These are phyloP conservation scores for Allium fistulosum DNA, from an alignment of 106 monocot species.

Conservation along the genomic window DNA sequence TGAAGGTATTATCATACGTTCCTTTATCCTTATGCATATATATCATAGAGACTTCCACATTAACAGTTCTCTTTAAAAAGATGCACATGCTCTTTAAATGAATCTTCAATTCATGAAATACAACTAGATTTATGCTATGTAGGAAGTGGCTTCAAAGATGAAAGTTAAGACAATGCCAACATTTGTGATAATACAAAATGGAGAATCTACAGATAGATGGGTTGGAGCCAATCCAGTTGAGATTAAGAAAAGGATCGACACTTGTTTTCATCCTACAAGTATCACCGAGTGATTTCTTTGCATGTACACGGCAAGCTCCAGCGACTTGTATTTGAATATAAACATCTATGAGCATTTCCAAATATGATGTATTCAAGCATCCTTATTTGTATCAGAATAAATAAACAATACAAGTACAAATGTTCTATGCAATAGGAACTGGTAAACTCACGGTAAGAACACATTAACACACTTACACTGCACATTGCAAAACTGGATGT, in stretches of 20 bases:
- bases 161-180: conserved; percentile 92
- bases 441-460: too few relatives aligned
- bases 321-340: too few relatives aligned
- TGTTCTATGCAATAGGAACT: too few relatives aligned
- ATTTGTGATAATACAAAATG: conserved; percentile 62
- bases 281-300: neutral
- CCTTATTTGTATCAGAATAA: too few relatives aligned
- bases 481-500: too few relatives aligned
- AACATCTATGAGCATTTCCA: too few relatives aligned
- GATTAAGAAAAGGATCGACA: conserved; percentile 52
- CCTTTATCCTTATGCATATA: neutral
- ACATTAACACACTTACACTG: too few relatives aligned
- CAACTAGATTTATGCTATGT: neutral
- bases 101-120: too few relatives aligned
- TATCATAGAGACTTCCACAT: neutral
- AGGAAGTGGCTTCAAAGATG: conserved; percentile 68
- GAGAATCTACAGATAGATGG: conserved; percentile 28
- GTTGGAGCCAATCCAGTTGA: conserved; percentile 85
- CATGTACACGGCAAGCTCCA: too few relatives aligned
- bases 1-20: conserved; percentile 34
- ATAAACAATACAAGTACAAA: too few relatives aligned
- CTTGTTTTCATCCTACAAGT: conserved; percentile 7
- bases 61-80: neutral
- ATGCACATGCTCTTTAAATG: neutral
- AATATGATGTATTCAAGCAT: too few relatives aligned